Conservation (phyloP, 2,329 filamentous ascomycete genomes). For the Ceratocystis colombiana region DNA sequence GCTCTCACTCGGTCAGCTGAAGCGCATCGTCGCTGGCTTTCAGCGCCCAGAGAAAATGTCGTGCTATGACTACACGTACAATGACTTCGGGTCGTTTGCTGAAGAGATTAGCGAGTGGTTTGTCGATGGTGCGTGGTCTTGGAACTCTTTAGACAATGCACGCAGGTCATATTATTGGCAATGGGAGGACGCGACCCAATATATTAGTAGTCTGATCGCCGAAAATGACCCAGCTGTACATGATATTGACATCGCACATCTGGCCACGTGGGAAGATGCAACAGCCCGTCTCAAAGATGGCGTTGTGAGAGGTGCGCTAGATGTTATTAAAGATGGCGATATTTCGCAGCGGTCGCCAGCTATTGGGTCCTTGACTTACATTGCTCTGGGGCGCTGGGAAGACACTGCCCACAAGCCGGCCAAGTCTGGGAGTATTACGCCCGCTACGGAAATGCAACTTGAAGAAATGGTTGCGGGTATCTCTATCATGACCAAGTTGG, state of each 20-base stretch:
- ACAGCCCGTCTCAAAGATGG: slow-evolving; percentile 35
- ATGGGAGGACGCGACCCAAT: slow-evolving; percentile 48
- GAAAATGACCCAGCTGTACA: slow-evolving; percentile 30
- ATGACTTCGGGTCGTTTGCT: slow-evolving; percentile 61
- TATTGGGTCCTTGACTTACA: slow-evolving; percentile 49
- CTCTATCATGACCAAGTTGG: slow-evolving; percentile 41
- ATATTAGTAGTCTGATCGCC: slow-evolving; percentile 27
- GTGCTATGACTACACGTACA: slow-evolving; percentile 73
- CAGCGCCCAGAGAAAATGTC: slow-evolving; percentile 57
- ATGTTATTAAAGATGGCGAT: slow-evolving; percentile 36
- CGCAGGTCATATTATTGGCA: slow-evolving; percentile 67
- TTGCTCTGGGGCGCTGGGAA: slow-evolving; percentile 60
- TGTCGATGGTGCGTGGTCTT: slow-evolving; percentile 78
- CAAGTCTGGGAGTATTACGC: slow-evolving; percentile 37
- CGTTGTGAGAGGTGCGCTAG: slow-evolving; percentile 49
- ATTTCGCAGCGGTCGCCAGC: slow-evolving; percentile 42
- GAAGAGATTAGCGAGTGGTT: slow-evolving; percentile 98
- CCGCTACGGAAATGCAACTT: slow-evolving; percentile 48
- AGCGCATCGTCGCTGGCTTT: slow-evolving; percentile 62
- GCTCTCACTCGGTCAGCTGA: slow-evolving; percentile 63
- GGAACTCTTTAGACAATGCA: slow-evolving; percentile 63
- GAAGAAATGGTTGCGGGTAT: slow-evolving; percentile 49
- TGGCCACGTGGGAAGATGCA: slow-evolving; percentile 54
- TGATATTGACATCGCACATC: slow-evolving; percentile 27
- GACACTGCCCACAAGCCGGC: slow-evolving; percentile 49